Evolutionary conservation across 148 eudicot genomes (phyloP).

Genomic region (Beta vulgaris): DNA sequence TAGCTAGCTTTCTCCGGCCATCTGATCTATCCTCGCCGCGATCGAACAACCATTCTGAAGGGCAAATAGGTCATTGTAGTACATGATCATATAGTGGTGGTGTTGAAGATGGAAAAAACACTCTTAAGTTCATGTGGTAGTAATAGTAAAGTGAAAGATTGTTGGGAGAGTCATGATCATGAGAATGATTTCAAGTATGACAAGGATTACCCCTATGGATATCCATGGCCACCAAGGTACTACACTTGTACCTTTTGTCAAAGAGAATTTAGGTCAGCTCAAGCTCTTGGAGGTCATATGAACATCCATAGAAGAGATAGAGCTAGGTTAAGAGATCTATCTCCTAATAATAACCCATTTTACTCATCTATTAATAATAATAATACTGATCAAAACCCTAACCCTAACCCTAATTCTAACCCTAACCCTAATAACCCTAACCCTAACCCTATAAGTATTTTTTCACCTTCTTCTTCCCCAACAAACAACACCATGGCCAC

Average conservation of each 20-base stretch:
- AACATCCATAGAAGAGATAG: slow-evolving; percentile 81
- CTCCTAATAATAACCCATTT: slow-evolving; percentile 21
- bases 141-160: slow-evolving; percentile 36
- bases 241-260: slow-evolving; percentile 75
- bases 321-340: slow-evolving; percentile 46
- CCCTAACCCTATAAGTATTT: slow-evolving; percentile 8
- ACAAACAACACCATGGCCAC: slow-evolving; percentile 22
- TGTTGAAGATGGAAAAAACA: slow-evolving; percentile 30
- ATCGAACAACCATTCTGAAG: slow-evolving; percentile 11
- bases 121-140: slow-evolving; percentile 29
- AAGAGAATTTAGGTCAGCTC: slow-evolving; percentile 75
- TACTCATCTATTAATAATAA: too few species aligned
- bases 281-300: slow-evolving; percentile 93
- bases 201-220: slow-evolving; percentile 43
- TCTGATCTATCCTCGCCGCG: background rate
- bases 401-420: slow-evolving; percentile 35
- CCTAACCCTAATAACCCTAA: slow-evolving; percentile 45
- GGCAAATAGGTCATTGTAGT: slow-evolving; percentile 17
- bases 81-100: background rate
- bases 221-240: slow-evolving; percentile 71
- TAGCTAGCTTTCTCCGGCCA: background rate
- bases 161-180: slow-evolving; percentile 18
- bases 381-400: slow-evolving; percentile 29
- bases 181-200: slow-evolving; percentile 26
- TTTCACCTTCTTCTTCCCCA: slow-evolving; percentile 20